A percentile compares a stretch with the other conserved stretches of the same genome.
Conservation (phyloP, 805 yeast species). For the Candida anglica region DNA sequence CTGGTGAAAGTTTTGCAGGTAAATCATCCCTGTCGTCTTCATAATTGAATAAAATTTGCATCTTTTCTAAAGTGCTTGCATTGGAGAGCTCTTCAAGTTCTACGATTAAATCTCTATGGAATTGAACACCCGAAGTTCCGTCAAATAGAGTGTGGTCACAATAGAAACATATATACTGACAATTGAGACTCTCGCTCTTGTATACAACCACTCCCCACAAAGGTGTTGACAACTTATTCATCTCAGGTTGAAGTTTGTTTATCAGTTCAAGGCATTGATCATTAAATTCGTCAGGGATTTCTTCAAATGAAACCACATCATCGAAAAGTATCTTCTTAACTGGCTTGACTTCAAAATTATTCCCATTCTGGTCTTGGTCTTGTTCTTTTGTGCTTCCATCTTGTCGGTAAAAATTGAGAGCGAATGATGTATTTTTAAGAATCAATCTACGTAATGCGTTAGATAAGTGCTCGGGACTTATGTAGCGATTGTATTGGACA, state of each 20-base stretch:
- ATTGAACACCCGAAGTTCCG: conserved; percentile 28
- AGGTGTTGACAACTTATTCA: conserved; percentile 10
- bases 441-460: conserved; percentile 14
- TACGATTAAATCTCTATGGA: conserved; percentile 21
- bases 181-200: conserved; percentile 5
- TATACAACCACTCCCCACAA: conserved; percentile 18
- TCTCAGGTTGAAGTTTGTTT: conserved; percentile 6
- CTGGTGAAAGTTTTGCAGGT: conserved; percentile 1
- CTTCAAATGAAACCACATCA: conserved; percentile 14
- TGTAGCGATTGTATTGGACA: conserved; percentile 12
- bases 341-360: conserved; percentile 12
- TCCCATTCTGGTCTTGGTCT: conserved; percentile 5
- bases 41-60: conserved; percentile 7
- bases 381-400: conserved; percentile 2
- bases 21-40: conserved; percentile 2
- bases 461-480: conserved; percentile 13
- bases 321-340: conserved; percentile 14
- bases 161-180: conserved; percentile 15
- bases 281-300: conserved; percentile 8
- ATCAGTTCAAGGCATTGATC: conserved; percentile 11
- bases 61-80: conserved; percentile 1
- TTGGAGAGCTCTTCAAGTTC: conserved; percentile 7
- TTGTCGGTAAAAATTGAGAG: conserved; percentile 14
- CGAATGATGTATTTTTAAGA: conserved; percentile 11
- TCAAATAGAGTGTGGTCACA: conserved; percentile 30